Evolutionary conservation across 2,329 filamentous ascomycete species (phyloP), one percentile per base, ranked within the genome.

Genomic region (Pestalotiopsis sp.): DNA sequence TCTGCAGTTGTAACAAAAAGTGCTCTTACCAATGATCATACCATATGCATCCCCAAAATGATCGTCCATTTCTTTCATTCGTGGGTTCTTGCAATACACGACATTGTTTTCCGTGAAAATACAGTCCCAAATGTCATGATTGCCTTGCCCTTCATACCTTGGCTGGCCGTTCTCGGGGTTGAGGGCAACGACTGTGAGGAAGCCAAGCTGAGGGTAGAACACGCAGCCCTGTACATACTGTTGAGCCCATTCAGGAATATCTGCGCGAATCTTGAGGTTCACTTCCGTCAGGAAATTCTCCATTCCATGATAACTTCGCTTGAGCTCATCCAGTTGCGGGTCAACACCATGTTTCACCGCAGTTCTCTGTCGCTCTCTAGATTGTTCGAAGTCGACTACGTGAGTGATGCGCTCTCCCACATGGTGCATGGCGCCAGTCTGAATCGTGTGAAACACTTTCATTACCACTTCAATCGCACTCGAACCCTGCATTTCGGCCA

Each of bases 201-300:
- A 99, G 0, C 96, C 96, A 49, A 98, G 88, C 75, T 97, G 94
- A 0, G 95, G 95, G 70, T 97, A 92, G 78, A 96, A 97, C 20
- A 96, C 92, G 71, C 97, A 97, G 67, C 95, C 95, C 41, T 86
- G 83, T 14, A 91, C 80, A 69, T 87, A 84, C 38, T 80, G 77
- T 31, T 78, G 78, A 20, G 85, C 84, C 84, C 86, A 86, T 69
- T 87, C 83, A 1, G 94, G 91, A 23, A 96, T 83, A 1, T 85
- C 84, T 14, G 80, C 78, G 0, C 87, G 87, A 68, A 97, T 83
- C n/a, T 89, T 86, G 20, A 85, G 83, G 4, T 91, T 90, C 2
- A 94, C 89, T 66, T 89, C 80, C 2, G 88, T 90, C 14, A 99
- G 85, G 13, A 98, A 85, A 69, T 86, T 85, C 66, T 92, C 91